phyloP scores from a whole-genome alignment of 495 filamentous ascomycete genomes.

The Penicillium salamii region DNA sequence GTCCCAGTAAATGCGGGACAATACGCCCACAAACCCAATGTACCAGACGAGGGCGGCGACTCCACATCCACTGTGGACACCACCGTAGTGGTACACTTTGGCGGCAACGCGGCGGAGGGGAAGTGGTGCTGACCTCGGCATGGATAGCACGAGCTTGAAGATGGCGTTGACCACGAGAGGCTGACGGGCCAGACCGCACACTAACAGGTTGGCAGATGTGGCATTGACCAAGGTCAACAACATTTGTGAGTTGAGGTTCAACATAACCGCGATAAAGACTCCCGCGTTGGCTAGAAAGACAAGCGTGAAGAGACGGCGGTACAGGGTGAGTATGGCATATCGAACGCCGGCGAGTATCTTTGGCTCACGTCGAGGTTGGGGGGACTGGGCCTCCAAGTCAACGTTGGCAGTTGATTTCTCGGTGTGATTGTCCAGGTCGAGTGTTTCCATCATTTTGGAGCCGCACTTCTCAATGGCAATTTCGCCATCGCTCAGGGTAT shows the following conservation, averaged over 20 bases:
- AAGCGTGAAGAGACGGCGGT: conserved; percentile 52
- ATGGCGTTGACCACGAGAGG: conserved; percentile 73
- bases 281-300: conserved; percentile 52
- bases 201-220: conserved; percentile 49
- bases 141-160: conserved; percentile 56
- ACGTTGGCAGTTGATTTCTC: background rate
- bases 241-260: conserved; percentile 28
- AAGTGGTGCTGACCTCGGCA: conserved; percentile 61
- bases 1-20: conserved; percentile 45
- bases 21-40: conserved; percentile 50
- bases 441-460: conserved; percentile 26
- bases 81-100: conserved; percentile 76
- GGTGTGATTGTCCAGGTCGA: background rate
- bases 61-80: conserved; percentile 71
- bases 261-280: conserved; percentile 44
- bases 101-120: conserved; percentile 61
- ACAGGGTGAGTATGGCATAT: conserved; percentile 41
- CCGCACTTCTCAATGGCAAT: conserved; percentile 19
- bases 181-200: conserved; percentile 64
- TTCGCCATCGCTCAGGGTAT: conserved; percentile 25
- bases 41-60: conserved; percentile 71
- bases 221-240: conserved; percentile 46
- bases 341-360: conserved; percentile 22
- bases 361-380: too few relatives aligned
- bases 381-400: conserved; percentile 47